Evolutionary conservation across 768 basidiomycete genomes (phyloP), one percentile per base, ranked within the genome.

Genomic region (Pleurotus cornucopiae): DNA sequence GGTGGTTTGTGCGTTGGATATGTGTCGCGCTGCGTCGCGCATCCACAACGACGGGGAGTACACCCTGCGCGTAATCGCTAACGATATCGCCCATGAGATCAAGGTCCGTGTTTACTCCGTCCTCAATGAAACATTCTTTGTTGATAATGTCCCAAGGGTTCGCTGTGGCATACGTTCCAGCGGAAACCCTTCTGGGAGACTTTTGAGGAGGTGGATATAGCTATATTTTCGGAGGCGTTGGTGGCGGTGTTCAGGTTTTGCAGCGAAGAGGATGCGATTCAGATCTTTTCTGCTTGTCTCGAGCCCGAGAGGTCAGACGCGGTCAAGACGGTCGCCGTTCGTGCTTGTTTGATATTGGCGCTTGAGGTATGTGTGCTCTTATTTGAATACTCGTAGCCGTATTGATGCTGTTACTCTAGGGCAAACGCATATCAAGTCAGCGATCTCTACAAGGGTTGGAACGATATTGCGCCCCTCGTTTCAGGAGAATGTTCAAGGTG

Each of bases 291-390:
- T 18, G 73, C 74, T 12, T 89, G 90, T 59, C 66, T 92, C 41
- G 84, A 88, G 55, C 83, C 91, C 6, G 88, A 91, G 62, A 81
- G 88, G 26, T 87, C 89, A 1, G 89, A 92, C 21, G 86, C 87
- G 1, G 82, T 91, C 61, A 94, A 94, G 73, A 81, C 87, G 9
- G 82, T 83, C 57, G 92, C 80, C 2, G 76, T 94, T 54, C 84
- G 86, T 59, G 89, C 92, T 2, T 85, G 80, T 61, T 69, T 89
- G 40, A 88, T 84, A 0, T 66, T 93, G 30, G 73, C 79, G 5
- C 76, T 82, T 52, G 91, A 94, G 74, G 88, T 85, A 63, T 56
- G 51, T 23, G 6, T 21, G n/a, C 21, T 41, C 5, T 16, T 53
- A 4, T 2, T 25, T 18, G n/a, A 34, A 12, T 14, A 56, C 26